phyloP scores from a whole-genome alignment of 495 filamentous ascomycete genomes.

The Pseudotulostoma volvatum region DNA sequence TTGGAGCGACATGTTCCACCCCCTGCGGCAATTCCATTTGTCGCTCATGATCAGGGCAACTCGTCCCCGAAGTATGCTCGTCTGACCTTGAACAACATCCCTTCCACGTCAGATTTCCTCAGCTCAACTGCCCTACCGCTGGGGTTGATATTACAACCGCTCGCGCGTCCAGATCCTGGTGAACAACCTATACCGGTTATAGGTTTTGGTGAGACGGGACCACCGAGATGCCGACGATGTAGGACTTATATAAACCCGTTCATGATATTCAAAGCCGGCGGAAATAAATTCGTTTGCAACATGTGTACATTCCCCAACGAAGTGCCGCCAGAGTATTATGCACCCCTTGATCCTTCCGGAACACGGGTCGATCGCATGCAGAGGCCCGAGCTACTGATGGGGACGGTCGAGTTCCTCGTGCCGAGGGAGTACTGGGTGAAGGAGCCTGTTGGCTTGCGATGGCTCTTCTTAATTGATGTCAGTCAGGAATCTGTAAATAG shows the following conservation, averaged over 20 bases:
- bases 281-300: conserved; percentile 95
- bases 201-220: conserved; percentile 85
- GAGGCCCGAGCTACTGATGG: conserved; percentile 73
- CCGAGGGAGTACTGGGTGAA: conserved; percentile 98
- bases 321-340: conserved; percentile 81
- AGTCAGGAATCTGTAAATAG: conserved; percentile 77
- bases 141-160: conserved; percentile 75
- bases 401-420: conserved; percentile 89
- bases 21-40: conserved; percentile 76
- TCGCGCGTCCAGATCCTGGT: conserved; percentile 69
- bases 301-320: conserved; percentile 98
- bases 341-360: conserved; percentile 74
- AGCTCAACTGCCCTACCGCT: conserved; percentile 65
- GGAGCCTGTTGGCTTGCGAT: conserved; percentile 73
- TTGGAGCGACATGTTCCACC: conserved; percentile 85
- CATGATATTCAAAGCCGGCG: conserved; percentile 88
- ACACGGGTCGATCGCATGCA: conserved; percentile 76
- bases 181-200: conserved; percentile 81
- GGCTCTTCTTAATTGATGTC: conserved; percentile 86
- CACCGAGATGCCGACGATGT: conserved; percentile 85
- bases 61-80: conserved; percentile 89
- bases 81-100: conserved; percentile 82
- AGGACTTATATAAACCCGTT: conserved; percentile 97
- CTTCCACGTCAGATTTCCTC: conserved; percentile 65
- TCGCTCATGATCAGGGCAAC: conserved; percentile 90